These are phyloP conservation scores for Arthrobotrys sphaeroides DNA, from an alignment of 2,329 filamentous ascomycete species.

Conservation along the genomic window DNA sequence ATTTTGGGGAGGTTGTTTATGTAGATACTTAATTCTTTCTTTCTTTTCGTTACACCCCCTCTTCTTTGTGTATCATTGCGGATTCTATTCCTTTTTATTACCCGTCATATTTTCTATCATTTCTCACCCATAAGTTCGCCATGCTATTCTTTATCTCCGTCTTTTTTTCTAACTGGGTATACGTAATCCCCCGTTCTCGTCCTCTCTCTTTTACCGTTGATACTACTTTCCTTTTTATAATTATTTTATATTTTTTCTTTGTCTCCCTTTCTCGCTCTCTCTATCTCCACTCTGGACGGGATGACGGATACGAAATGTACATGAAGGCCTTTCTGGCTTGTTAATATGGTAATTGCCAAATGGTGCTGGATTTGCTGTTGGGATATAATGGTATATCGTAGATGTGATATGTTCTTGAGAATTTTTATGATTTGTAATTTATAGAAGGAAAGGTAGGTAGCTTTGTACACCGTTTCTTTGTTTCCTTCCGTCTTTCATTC, in stretches of 20 bases:
- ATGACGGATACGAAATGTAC: not conserved
- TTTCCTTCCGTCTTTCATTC: not conserved
- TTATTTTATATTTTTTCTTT: not conserved
- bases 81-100: not conserved
- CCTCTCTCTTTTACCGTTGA: not conserved
- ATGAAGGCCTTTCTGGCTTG: not conserved
- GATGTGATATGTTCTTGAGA: not conserved
- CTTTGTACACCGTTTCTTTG: not conserved
- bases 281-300: slow-evolving; percentile 4
- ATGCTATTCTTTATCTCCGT: not conserved
- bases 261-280: not conserved
- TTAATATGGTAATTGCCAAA: not conserved
- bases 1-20: slow-evolving; percentile 1
- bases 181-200: slow-evolving; percentile 2
- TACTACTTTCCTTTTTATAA: too few relatives aligned
- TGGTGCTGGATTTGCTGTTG: too few relatives aligned
- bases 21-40: slow-evolving; percentile 54
- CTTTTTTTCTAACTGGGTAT: not conserved
- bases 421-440: not conserved
- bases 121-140: not conserved
- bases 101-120: not conserved
- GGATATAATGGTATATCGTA: too few relatives aligned
- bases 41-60: slow-evolving; percentile 23
- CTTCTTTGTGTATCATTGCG: slow-evolving; percentile 51
- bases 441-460: not conserved